Base-by-base conservation (phyloP, 257 asterid genomes). In the Ophiorrhiza pumila region DNA sequence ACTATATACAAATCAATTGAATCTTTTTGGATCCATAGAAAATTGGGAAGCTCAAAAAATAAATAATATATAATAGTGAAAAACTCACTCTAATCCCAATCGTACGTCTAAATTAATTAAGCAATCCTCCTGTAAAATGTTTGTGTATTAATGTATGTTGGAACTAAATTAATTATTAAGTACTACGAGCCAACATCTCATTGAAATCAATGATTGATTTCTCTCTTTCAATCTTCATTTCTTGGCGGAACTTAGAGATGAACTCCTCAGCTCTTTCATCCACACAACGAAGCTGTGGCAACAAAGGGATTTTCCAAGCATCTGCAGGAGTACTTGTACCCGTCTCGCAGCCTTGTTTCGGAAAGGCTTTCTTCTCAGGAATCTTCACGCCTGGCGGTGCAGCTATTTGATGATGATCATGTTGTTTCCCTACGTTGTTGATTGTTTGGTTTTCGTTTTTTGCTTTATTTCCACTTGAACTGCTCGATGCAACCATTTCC, bases 131-230 rank as follows among this genome's bases (percentile, higher is more conserved):
- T 71, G 7, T 57, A n/a, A n/a, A n/a, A n/a, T 58, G 52, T 34
- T 58, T 67, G 65, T 57, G 46, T 8, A 23, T 47, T 20, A 18
- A 11, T 34, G 25, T 41, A 25, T 64, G 1, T 15, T 25, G 13
- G 7, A 12, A 7, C 14, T 32, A 41, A 20, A 15, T 0, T 27
- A 25, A 13, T 73, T 47, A 4, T 77, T 43, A 88, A 68, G 82
- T 70, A 76, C 93, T 81, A 72, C 90, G 75, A 55, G 86, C 87
- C 68, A 90, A 83, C 95, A 87, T 88, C 79, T 88, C 95, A 71
- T 90, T 83, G 67, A 73, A 90, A 23, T 90, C 96, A 76, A 68
- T 67, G 34, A 85, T 79, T 0, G 95, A 90, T 71, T 88, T 80
- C 81, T 87, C 91, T 35, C 90, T 86, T 77, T 90, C 83, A 76